phyloP scores from a whole-genome alignment of 495 filamentous ascomycete genomes.

The Penicillium robsamsonii region DNA sequence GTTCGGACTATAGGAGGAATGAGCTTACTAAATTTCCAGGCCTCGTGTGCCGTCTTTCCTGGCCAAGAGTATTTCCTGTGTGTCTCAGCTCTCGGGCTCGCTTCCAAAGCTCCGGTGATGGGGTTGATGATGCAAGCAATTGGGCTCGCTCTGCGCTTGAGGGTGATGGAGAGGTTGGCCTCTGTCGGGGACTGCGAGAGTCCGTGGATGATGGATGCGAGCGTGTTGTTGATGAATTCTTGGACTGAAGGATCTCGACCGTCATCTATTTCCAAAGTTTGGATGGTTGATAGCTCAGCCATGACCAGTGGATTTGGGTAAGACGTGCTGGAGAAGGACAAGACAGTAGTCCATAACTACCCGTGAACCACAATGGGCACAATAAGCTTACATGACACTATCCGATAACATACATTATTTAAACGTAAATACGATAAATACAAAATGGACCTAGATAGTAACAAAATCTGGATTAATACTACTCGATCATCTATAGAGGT shows the following conservation, averaged over 20 bases:
- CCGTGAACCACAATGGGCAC: not conserved
- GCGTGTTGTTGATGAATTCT: constrained; percentile 35
- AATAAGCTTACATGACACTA: not conserved
- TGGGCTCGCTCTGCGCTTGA: constrained; percentile 29
- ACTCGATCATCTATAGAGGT: not conserved
- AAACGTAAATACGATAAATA: too few species aligned
- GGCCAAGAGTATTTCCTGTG: constrained; percentile 52
- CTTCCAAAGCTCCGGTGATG: constrained; percentile 31
- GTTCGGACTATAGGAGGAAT: not conserved
- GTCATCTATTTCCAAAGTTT: not conserved
- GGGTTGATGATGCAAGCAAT: constrained; percentile 29
- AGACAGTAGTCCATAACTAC: not conserved
- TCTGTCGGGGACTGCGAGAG: constrained; percentile 23
- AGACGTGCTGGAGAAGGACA: not conserved
- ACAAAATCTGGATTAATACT: not conserved
- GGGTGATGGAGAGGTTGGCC: constrained; percentile 31
- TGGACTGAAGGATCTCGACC: constrained; percentile 18
- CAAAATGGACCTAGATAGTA: too few species aligned
- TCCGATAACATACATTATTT: not conserved
- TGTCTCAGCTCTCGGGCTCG: constrained; percentile 11
- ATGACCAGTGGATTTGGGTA: constrained; percentile 7
- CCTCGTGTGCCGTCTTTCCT: constrained; percentile 56
- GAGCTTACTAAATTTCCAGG: constrained; percentile 62
- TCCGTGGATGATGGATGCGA: constrained; percentile 29
- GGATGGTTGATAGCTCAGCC: constrained; percentile 4